Percentiles rank a stretch among this genome's conserved stretches.
These are phyloP conservation scores for Isabelozyma pseudorhagii DNA, from an alignment of 805 yeast genomes.

Conservation along the genomic window DNA sequence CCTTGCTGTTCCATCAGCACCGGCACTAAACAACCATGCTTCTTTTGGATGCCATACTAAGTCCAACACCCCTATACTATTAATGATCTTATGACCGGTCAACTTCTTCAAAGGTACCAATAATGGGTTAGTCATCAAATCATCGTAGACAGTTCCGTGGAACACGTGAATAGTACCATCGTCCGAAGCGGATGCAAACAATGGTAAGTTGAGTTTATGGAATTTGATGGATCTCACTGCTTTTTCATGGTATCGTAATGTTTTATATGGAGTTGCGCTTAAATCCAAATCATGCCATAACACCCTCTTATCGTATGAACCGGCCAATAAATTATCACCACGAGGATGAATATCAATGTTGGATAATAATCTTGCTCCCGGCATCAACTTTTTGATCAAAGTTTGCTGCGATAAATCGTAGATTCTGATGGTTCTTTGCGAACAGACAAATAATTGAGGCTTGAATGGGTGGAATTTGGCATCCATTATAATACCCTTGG, in stretches of 20 bases:
- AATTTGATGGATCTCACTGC: conserved; percentile 87
- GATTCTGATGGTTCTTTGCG: conserved; percentile 87
- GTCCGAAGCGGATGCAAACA: conserved; percentile 92
- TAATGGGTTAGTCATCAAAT: conserved; percentile 90
- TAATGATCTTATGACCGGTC: conserved; percentile 79
- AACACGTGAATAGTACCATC: conserved; percentile 91
- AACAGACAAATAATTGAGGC: conserved; percentile 90
- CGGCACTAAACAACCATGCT: conserved; percentile 96
- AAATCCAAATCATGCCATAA: conserved; percentile 97
- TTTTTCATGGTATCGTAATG: conserved; percentile 88
- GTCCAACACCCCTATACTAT: conserved; percentile 82
- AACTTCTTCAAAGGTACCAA: conserved; percentile 94
- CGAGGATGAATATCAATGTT: conserved; percentile 91
- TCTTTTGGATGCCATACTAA: conserved; percentile 96
- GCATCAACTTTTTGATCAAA: conserved; percentile 77
- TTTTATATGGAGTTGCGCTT: conserved; percentile 86
- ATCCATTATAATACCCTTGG: conserved; percentile 92
- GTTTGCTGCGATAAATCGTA: conserved; percentile 88
- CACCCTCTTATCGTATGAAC: conserved; percentile 91
- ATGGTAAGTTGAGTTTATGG: conserved; percentile 82
- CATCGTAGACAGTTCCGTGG: conserved; percentile 96
- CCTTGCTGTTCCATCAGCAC: conserved; percentile 95
- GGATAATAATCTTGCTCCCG: conserved; percentile 95
- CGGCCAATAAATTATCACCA: conserved; percentile 91
- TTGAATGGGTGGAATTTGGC: conserved; percentile 96